phyloP scores from a whole-genome alignment of 768 basidiomycete genomes.

The Macrolepiota albuminosa region DNA sequence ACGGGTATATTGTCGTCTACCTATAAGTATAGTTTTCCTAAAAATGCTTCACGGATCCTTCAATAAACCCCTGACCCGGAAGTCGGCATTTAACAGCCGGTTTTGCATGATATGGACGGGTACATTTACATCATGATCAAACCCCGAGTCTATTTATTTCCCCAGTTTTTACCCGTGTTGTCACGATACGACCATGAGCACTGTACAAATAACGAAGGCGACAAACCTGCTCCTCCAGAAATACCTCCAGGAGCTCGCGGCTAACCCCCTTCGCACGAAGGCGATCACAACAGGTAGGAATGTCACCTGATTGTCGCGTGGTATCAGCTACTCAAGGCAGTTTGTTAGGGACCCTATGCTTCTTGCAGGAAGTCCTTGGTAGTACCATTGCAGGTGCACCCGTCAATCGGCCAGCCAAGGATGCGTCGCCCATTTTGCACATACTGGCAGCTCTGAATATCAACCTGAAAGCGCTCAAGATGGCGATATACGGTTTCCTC shows the following conservation, averaged over 20 bases:
- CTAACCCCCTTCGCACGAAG: constrained; percentile 77
- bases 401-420: constrained; percentile 40
- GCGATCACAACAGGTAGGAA: constrained; percentile 61
- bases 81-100: constrained; percentile 9
- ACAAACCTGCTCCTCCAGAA: constrained; percentile 52
- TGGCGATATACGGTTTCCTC: constrained; percentile 79
- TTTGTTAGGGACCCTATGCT: constrained; percentile 44
- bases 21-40: no score
- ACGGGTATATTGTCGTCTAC: no score
- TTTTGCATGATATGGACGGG: constrained; percentile 2
- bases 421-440: constrained; percentile 49
- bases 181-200: constrained; percentile 33
- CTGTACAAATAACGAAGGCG: constrained; percentile 20
- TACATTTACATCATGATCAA: constrained; percentile 3
- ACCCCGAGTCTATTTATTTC: constrained; percentile 2
- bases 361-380: constrained; percentile 79
- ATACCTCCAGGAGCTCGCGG: constrained; percentile 65
- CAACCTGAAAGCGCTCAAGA: constrained; percentile 71
- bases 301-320: neutral
- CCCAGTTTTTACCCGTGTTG: constrained; percentile 1
- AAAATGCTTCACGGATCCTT: neutral
- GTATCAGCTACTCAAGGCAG: constrained; percentile 3
- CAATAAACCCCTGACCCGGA: constrained; percentile 2
- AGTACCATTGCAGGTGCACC: constrained; percentile 65
- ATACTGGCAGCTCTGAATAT: constrained; percentile 54